Conservation (phyloP, 2,329 filamentous ascomycete genomes). For the Eutypa lata region DNA sequence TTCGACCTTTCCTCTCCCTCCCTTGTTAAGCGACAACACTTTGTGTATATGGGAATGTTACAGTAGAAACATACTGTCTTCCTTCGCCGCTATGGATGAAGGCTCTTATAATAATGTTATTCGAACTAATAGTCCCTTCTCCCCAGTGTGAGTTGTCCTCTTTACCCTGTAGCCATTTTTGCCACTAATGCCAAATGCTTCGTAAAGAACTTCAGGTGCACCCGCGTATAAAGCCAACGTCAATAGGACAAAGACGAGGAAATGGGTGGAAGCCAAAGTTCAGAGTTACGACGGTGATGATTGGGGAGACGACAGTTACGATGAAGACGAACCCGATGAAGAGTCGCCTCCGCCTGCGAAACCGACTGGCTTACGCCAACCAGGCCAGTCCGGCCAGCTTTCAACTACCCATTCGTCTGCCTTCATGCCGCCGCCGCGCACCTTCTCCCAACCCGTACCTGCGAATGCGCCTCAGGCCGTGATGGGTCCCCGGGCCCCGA, state of each 20-base stretch:
- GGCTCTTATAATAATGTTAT: slow-evolving; percentile 22
- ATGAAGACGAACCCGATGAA: slow-evolving; percentile 53
- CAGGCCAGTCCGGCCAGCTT: slow-evolving; percentile 28
- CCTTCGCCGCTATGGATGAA: slow-evolving; percentile 20
- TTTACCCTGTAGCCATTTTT: neutral
- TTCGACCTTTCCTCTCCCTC: neutral
- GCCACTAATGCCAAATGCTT: slow-evolving; percentile 8
- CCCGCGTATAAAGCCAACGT: slow-evolving; percentile 74
- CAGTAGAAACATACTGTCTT: slow-evolving; percentile 11
- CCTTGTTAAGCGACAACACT: neutral
- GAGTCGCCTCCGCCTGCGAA: slow-evolving; percentile 39
- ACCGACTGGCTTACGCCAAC: slow-evolving; percentile 41
- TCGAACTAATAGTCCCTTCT: slow-evolving; percentile 20
- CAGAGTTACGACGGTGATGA: slow-evolving; percentile 90
- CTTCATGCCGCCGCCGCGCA: slow-evolving; percentile 20
- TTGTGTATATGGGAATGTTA: slow-evolving; percentile 11
- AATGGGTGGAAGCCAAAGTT: slow-evolving; percentile 89
- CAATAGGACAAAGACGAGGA: slow-evolving; percentile 83
- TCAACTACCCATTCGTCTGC: slow-evolving; percentile 16
- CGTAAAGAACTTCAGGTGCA: slow-evolving; percentile 17
- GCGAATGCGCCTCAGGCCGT: slow-evolving; percentile 13
- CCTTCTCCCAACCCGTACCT: slow-evolving; percentile 20
- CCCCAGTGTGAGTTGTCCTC: slow-evolving; percentile 17
- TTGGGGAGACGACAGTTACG: slow-evolving; percentile 74
- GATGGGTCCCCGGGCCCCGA: slow-evolving; percentile 19